Evolutionary conservation across 345 rosid species (phyloP), one percentile per base, ranked within the genome.

Genomic region (Linum usitatissimum): DNA sequence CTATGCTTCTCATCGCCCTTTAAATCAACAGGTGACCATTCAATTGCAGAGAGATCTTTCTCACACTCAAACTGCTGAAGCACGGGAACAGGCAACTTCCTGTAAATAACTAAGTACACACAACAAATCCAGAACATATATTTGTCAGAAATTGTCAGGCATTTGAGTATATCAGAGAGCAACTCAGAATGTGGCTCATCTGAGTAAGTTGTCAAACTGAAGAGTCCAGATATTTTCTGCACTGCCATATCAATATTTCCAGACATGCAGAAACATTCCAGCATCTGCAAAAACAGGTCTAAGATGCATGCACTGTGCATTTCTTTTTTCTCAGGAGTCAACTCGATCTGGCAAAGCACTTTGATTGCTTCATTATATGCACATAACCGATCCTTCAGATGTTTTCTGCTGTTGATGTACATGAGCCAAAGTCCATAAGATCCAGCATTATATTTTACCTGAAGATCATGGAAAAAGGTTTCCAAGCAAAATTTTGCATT

Each of bases 71-170:
- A 78, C 63, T 57, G 79, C 68, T 78, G 84, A 64, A 84, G 79
- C 62, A 93, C 68, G 65, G 83, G 77, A 65, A 77, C 88, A 49
- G 99, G 99, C 57, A 93, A 83, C 74, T 86, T 93, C 96, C 91
- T 90, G 99, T 93, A 90, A 80, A 90, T 66, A 80, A 81, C 86
- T 74, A 93, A 83, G 91, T 93, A 93, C 75, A 86, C 82, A 86
- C 97, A 93, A 87, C 87, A 90, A 84, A 93, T 75, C 99, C 99
- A 93, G 83, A 93, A 87, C 74, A 89, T 80, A 86, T 84, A 86
- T 83, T 82, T 86, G 80, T 90, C 99, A 86, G 94, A 79, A 80
- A 79, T 71, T 69, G 85, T 84, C 80, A 93, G 81, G 87, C 86
- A 87, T 65, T 78, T 71, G 83, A 87, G 80, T 73, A 86, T 90